These are phyloP conservation scores for Pisolithus orientalis DNA, from an alignment of 768 basidiomycete species.

Conservation along the genomic window DNA sequence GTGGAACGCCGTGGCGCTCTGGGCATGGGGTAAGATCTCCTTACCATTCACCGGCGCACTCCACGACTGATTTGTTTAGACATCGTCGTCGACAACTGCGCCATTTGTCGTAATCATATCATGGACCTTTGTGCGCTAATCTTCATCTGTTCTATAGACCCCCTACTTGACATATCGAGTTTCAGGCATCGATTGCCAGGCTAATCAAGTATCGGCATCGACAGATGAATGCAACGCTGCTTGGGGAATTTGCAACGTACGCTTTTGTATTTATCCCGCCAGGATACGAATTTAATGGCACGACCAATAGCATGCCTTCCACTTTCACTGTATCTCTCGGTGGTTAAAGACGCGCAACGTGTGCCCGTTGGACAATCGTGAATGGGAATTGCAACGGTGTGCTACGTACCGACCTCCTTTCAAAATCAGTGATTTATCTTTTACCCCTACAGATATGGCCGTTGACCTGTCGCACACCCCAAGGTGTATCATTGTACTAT, in stretches of 20 bases:
- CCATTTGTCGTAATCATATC: constrained; percentile 99
- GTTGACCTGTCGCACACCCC: constrained; percentile 18
- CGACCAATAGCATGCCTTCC: constrained; percentile 82
- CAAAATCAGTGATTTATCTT: background rate
- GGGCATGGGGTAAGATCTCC: constrained; percentile 85
- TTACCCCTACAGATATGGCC: constrained; percentile 32
- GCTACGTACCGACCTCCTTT: constrained; percentile 14
- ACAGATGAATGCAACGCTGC: constrained; percentile 97
- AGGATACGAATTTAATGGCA: background rate
- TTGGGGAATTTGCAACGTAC: constrained; percentile 97
- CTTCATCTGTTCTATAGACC: background rate
- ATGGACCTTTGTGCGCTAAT: constrained; percentile 90
- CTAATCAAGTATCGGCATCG: constrained; percentile 95
- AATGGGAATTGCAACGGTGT: constrained; percentile 96
- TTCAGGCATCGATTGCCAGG: constrained; percentile 97
- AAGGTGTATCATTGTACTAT: constrained; percentile 13
- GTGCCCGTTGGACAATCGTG: constrained; percentile 90
- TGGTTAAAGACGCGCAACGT: constrained; percentile 99
- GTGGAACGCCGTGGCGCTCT: constrained; percentile 99
- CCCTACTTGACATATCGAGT: constrained; percentile 2
- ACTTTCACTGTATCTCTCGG: constrained; percentile 98
- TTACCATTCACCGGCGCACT: background rate
- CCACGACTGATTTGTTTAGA: constrained; percentile 41
- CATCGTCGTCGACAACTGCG: constrained; percentile 98
- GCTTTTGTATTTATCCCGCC: background rate